A percentile compares a stretch with the other conserved stretches of the same genome.
phyloP scores from a whole-genome alignment of 208 protist genomes.

The Acanthamoeba lenticulata region DNA sequence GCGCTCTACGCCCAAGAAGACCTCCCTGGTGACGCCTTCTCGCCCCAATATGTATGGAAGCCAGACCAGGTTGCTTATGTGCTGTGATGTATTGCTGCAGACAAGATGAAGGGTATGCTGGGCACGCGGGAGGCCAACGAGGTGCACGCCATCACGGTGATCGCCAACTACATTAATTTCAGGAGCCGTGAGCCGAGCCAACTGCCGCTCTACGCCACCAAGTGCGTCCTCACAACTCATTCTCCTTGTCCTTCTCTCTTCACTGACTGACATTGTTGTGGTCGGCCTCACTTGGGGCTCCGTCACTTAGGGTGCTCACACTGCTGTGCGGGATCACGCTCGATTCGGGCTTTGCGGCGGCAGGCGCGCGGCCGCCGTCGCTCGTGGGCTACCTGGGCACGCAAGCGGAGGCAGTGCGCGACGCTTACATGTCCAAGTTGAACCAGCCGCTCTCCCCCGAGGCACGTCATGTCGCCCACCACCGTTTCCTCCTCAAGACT shows the following conservation, averaged over 20 bases:
- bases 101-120: not conserved
- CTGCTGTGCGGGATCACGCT: slow-evolving; percentile 23
- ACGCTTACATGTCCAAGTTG: slow-evolving; percentile 12
- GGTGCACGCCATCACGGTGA: not conserved
- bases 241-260: not conserved
- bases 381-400: slow-evolving; percentile 30
- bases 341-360: not conserved
- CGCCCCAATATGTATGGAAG: not conserved
- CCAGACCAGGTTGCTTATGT: not conserved
- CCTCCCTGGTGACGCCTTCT: not conserved
- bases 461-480: not conserved
- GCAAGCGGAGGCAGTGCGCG: not conserved
- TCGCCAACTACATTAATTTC: not conserved
- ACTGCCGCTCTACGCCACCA: not conserved
- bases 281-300: not conserved
- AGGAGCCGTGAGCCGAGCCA: not conserved
- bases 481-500: not conserved
- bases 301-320: not conserved
- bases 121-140: not conserved
- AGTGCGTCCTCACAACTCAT: not conserved
- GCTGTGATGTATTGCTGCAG: too few species aligned
- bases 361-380: slow-evolving; percentile 20
- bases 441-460: not conserved
- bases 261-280: not conserved
- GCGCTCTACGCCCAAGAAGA: not conserved